Base-by-base conservation (phyloP, 768 basidiomycete species). In the Xerocomellus dryophilus region DNA sequence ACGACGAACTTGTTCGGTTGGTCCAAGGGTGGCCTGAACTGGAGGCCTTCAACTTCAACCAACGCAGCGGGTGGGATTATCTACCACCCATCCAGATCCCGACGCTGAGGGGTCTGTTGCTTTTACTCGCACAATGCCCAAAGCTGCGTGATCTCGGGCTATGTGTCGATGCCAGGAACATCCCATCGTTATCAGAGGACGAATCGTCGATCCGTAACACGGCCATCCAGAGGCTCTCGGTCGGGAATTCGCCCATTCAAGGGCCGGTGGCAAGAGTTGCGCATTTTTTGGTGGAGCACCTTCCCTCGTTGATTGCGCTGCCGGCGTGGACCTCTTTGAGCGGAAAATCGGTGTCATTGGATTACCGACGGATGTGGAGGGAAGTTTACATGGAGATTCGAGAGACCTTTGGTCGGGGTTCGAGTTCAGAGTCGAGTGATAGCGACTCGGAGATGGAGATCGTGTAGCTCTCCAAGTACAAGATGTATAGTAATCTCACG, bases 101-200 rank as follows among this genome's bases (percentile, higher is more conserved):
- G 39, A 58, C 49, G 8, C 46, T 58, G 18, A 49, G 17, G 31
- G 41, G 54, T 12, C 38, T 59, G 18, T n/a, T 57, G 38, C 29
- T 20, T 15, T 25, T 58, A 18, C 50, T 48, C 23, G 23, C 23
- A 23, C 23, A 5, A 23, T 23, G 23, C 23, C 23, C 23, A 23
- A 23, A 23, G 23, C 38, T 58, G 9, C 31, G 12, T 17, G 0
- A 11, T 1, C 45, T 58, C 5, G 54, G 49, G 11, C n/a, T 56
- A 21, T 29, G 47, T 11, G 8, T 59, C 18, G 50, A 59, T 29
- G 56, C 56, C 7, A 47, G 7, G 21, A 25, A 36, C 31, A 39
- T 47, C 3, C 58, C 56, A 20, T 43, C 31, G 12, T 29, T 50
- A 7, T 47, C 56, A 5, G 23, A 32, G 15, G 41, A 34, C 8